Evolutionary conservation across 257 asterid genomes (phyloP).

Genomic region (Ilex asprella): DNA sequence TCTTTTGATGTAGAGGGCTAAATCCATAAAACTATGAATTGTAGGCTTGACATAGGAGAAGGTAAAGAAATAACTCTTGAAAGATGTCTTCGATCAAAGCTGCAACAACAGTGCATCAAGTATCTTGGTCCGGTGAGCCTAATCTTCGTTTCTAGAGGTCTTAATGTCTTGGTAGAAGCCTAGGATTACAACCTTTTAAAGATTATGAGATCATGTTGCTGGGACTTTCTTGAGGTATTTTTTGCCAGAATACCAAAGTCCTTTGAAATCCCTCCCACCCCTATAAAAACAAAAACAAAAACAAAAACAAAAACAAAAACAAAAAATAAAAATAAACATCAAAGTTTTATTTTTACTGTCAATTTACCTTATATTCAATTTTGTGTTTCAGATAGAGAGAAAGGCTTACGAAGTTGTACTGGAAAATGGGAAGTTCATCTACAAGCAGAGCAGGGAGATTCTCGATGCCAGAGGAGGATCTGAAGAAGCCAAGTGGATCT

Average conservation of each 20-base stretch:
- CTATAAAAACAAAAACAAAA: no score
- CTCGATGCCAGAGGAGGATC: conserved; percentile 33
- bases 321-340: neutral
- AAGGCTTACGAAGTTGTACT: conserved; percentile 43
- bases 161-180: neutral
- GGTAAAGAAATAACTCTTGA: conserved; percentile 75
- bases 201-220: no score
- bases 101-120: conserved; percentile 80
- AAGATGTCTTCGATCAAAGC: conserved; percentile 62
- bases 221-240: no score
- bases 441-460: conserved; percentile 41
- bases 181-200: neutral
- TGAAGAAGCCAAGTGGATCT: conserved; percentile 47
- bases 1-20: neutral
- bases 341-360: neutral
- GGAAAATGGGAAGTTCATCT: conserved; percentile 44
- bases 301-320: no score
- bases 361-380: neutral
- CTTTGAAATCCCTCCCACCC: no score
- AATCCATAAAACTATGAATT: neutral
- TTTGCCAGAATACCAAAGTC: no score
- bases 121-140: conserved; percentile 82
- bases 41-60: conserved; percentile 87
- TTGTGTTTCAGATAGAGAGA: conserved; percentile 43
- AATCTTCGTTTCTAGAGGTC: neutral